Base-by-base conservation (phyloP, 1,284 basidiomycete species). In the Agaricales sp. region DNA sequence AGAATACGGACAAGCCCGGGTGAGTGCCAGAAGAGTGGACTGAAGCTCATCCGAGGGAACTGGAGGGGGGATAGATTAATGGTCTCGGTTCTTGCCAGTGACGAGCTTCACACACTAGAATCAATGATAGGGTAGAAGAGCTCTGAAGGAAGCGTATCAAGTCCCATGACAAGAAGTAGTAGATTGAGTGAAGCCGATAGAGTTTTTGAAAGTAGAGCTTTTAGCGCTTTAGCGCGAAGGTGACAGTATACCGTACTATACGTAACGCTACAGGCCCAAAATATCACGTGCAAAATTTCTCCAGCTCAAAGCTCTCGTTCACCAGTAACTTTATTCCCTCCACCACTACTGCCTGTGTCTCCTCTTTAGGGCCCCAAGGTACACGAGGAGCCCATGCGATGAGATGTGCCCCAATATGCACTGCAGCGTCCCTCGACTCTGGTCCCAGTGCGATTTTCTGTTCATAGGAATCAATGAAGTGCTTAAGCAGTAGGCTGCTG, bases 121-220 rank as follows among this genome's bases (percentile, higher is more conserved):
- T 61, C 59, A 38, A 84, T 57, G 55, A 85, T 78, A 11, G 62
- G 62, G 3, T 65, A 60, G 59, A 79, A 82, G n/a, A 85, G 64
- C 59, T 85, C 82, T 14, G 70, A 54, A 20, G 82, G 82, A n/a
- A 84, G 66, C 13, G 50, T 51, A 48, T 50, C 18, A 55, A 55
- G 41, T 18, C n/a, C n/a, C n/a, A n/a, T n/a, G n/a, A n/a, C n/a
- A n/a, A n/a, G 30, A 35, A 35, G 30, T 35, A 35, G 30, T n/a
- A 8, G 11, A 8, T 11, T 35, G 30, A 35, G 30, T n/a, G 30
- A 11, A 35, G 30, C 11, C n/a, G 30, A 35, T 35, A 35, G n/a
- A 8, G n/a, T 8, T 35, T 35, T n/a, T 43, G n/a, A n/a, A n/a
- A 35, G 30, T 8, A 35, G 30, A 35, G 30, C n/a, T 35, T 8